Evolutionary conservation across 148 eudicot species (phyloP).

Genomic region (Silene latifolia): DNA sequence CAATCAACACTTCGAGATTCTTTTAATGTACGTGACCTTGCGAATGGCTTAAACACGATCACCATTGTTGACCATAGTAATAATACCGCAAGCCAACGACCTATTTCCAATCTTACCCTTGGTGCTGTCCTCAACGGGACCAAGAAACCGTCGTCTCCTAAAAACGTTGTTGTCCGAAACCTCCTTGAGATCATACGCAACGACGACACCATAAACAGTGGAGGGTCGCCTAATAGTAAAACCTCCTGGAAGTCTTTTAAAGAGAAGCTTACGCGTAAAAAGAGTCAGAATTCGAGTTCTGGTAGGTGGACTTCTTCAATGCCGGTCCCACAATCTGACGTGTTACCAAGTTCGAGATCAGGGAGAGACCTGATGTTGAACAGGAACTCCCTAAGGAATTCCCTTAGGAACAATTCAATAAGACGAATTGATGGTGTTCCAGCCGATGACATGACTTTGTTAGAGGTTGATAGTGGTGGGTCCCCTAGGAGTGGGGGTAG

Average conservation of each 20-base stretch:
- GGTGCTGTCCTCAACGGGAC: conserved; percentile 35
- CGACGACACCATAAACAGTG: conserved; percentile 34
- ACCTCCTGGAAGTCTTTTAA: conserved; percentile 40
- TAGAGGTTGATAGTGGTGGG: conserved; percentile 30
- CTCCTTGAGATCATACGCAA: conserved; percentile 47
- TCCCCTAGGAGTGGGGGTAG: conserved; percentile 40
- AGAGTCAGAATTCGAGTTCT: conserved; percentile 19
- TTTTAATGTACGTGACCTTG: conserved; percentile 21
- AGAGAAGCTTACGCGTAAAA: conserved; percentile 31
- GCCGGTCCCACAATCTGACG: conserved; percentile 31
- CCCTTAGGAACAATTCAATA: conserved; percentile 26
- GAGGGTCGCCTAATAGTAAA: conserved; percentile 19
- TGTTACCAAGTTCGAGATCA: conserved; percentile 20
- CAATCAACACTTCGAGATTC: conserved; percentile 34
- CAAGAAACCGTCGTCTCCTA: conserved; percentile 26
- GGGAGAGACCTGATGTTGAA: conserved; percentile 14
- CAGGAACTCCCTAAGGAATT: conserved; percentile 25
- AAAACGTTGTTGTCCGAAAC: conserved; percentile 28
- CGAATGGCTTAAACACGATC: conserved; percentile 18
- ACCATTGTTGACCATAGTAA: neutral
- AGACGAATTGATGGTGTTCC: conserved; percentile 29
- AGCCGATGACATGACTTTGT: conserved; percentile 23
- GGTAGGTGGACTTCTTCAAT: conserved; percentile 23
- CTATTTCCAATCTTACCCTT: conserved; percentile 28
- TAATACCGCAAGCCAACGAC: conserved; percentile 6